phyloP scores from a whole-genome alignment of 2,329 filamentous ascomycete species.

The Aspergillus sp. region DNA sequence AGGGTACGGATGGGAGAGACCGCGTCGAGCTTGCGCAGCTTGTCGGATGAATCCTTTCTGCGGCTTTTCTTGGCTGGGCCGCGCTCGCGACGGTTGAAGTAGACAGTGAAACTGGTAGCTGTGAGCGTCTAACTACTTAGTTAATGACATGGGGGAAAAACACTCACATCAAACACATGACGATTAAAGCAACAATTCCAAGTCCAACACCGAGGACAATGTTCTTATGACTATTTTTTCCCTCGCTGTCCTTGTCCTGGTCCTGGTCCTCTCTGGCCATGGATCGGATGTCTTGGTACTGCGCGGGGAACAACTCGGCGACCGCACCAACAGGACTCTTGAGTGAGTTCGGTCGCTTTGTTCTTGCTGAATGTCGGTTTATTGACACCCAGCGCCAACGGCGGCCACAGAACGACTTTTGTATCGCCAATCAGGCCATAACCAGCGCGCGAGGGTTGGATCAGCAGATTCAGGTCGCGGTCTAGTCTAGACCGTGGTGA shows the following conservation, averaged over 20 bases:
- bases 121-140: background rate
- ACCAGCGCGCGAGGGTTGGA: background rate
- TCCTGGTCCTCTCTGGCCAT: constrained; percentile 21
- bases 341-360: background rate
- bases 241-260: background rate
- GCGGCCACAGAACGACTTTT: background rate
- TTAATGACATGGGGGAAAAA: background rate
- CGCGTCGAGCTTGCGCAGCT: constrained; percentile 36
- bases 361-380: too few species aligned
- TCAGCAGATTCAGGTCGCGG: background rate
- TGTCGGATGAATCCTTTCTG: constrained; percentile 28
- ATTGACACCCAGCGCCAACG: background rate
- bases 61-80: constrained; percentile 16
- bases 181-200: constrained; percentile 31
- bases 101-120: constrained; percentile 24
- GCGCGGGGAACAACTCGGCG: background rate
- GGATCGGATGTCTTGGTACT: background rate
- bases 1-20: constrained; percentile 37
- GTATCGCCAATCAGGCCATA: background rate
- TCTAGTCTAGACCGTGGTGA: background rate
- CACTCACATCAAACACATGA: constrained; percentile 34
- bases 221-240: constrained; percentile 29
- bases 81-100: constrained; percentile 34
- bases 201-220: constrained; percentile 35
- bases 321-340: background rate